phyloP scores from a whole-genome alignment of 768 basidiomycete species.

The Leccinum truebloodii region DNA sequence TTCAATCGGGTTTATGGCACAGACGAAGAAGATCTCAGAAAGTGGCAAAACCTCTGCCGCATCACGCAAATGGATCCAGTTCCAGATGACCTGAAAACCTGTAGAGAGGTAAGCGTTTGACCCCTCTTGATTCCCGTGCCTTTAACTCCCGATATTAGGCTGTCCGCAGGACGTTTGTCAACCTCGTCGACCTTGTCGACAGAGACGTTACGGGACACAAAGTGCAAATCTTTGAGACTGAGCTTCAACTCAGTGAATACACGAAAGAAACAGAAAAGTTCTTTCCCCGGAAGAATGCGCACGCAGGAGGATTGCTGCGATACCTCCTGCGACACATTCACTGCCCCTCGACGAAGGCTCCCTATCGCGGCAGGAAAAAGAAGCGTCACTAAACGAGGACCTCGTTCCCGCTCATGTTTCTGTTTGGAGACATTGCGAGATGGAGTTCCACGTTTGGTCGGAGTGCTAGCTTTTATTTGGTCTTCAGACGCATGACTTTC shows the following conservation, averaged over 20 bases:
- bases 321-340: slow-evolving; percentile 19
- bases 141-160: not conserved
- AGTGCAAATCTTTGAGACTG: slow-evolving; percentile 5
- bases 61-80: slow-evolving; percentile 6
- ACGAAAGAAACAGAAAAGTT: slow-evolving; percentile 8
- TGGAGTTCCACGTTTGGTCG: slow-evolving; percentile 5
- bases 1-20: slow-evolving; percentile 21
- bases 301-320: slow-evolving; percentile 18
- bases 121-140: not conserved
- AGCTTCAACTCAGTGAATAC: slow-evolving; percentile 13
- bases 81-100: slow-evolving; percentile 6
- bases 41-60: slow-evolving; percentile 15
- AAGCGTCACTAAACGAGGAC: slow-evolving; percentile 16
- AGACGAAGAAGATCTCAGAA: not conserved
- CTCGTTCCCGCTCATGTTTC: slow-evolving; percentile 5
- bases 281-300: slow-evolving; percentile 14
- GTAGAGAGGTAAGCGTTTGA: slow-evolving; percentile 14
- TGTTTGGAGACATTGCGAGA: not conserved
- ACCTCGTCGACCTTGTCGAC: slow-evolving; percentile 25
- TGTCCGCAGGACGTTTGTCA: not conserved
- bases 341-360: not conserved
- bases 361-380: not conserved
- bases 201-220: slow-evolving; percentile 1
- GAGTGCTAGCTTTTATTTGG: not conserved
- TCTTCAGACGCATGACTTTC: not conserved